phyloP scores from a whole-genome alignment of 78 protist genomes.

The Tieghemostelium lacteum region DNA sequence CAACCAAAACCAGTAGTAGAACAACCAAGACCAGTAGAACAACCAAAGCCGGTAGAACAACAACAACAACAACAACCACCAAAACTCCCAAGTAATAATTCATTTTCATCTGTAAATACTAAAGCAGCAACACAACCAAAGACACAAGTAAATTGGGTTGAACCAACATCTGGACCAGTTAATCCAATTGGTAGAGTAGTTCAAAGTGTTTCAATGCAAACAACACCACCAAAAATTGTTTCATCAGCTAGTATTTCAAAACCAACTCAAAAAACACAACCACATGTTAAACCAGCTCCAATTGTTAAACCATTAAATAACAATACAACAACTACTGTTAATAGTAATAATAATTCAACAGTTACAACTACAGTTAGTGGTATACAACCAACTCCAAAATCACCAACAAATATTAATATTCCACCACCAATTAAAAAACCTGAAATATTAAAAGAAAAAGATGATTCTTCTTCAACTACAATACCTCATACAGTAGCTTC shows the following conservation, averaged over 20 bases:
- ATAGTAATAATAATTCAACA: background rate
- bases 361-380: slow-evolving; percentile 27
- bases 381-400: slow-evolving; percentile 9
- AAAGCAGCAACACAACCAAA: background rate
- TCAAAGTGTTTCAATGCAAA: slow-evolving; percentile 49
- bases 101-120: background rate
- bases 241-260: slow-evolving; percentile 16
- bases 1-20: slow-evolving; percentile 23
- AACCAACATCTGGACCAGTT: slow-evolving; percentile 24
- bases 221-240: slow-evolving; percentile 34
- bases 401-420: slow-evolving; percentile 1
- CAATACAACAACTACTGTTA: background rate
- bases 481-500: background rate
- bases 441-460: background rate
- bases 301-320: background rate
- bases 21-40: slow-evolving; percentile 16
- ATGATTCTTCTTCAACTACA: background rate
- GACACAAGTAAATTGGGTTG: slow-evolving; percentile 36
- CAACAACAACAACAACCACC: slow-evolving; percentile 3
- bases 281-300: slow-evolving; percentile 19
- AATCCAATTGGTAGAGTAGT: slow-evolving; percentile 58
- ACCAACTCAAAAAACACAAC: slow-evolving; percentile 12
- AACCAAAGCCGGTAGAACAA: slow-evolving; percentile 9
- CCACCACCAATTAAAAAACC: slow-evolving; percentile 45
- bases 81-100: background rate